These are phyloP conservation scores for Elongisporangium senticosum DNA, from an alignment of 352 stramenopile species.

Conservation along the genomic window DNA sequence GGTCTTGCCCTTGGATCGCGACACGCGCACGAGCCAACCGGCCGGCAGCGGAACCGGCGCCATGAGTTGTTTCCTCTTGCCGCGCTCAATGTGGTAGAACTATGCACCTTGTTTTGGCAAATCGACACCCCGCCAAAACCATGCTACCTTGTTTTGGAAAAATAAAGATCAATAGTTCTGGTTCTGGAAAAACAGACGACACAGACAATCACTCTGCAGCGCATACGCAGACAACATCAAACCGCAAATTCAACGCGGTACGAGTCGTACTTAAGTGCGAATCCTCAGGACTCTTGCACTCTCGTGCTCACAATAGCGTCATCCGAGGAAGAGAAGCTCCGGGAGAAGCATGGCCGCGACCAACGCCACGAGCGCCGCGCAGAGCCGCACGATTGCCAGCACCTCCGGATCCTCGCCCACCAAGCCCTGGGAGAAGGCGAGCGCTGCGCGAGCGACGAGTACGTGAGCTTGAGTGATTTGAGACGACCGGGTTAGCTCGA, in stretches of 20 bases:
- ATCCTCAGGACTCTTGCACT: not conserved
- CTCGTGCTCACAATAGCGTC: constrained; percentile 1
- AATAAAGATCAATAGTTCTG: not conserved
- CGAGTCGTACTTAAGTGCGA: not conserved
- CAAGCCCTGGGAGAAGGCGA: constrained; percentile 52
- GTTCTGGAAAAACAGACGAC: not conserved
- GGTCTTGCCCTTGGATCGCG: constrained; percentile 57
- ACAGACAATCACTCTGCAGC: not conserved
- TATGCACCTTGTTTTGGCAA: not conserved
- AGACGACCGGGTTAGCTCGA: constrained; percentile 5
- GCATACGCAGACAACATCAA: not conserved
- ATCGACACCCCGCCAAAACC: not conserved
- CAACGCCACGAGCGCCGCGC: constrained; percentile 14
- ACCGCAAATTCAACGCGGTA: constrained; percentile 1
- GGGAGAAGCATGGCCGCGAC: constrained; percentile 22
- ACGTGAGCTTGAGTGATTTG: not conserved
- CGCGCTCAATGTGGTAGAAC: too few relatives aligned
- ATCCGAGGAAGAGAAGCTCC: constrained; percentile 7
- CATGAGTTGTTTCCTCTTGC: constrained; percentile 1
- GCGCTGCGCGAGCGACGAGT: constrained; percentile 19
- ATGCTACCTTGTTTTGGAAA: not conserved
- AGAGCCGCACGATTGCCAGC: constrained; percentile 2
- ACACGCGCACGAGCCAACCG: constrained; percentile 61
- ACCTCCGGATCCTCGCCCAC: constrained; percentile 10
- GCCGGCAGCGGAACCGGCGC: constrained; percentile 22